Conservation (phyloP, 2,329 filamentous ascomycete genomes). For the Talaromyces sp. region DNA sequence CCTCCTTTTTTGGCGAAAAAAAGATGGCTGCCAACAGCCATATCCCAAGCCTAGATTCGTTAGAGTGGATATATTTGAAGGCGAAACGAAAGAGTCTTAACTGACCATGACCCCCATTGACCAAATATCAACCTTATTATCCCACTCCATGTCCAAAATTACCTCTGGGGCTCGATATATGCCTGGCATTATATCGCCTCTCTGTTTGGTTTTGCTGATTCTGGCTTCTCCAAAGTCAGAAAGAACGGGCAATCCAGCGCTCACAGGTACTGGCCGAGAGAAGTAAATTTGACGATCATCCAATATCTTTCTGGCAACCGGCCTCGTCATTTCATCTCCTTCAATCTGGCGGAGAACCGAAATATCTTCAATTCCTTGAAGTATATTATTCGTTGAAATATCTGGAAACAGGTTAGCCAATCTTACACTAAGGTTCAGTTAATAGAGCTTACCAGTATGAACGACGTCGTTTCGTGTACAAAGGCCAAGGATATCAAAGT, state of each 20-base stretch:
- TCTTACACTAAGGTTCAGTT: neutral
- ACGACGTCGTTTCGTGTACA: slow-evolving; percentile 29
- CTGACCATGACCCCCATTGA: slow-evolving; percentile 32
- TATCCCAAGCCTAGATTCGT: slow-evolving; percentile 22
- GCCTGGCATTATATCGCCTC: slow-evolving; percentile 30
- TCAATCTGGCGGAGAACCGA: slow-evolving; percentile 31
- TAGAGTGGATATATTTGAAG: neutral
- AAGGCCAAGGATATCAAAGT: slow-evolving; percentile 26
- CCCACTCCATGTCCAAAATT: slow-evolving; percentile 35
- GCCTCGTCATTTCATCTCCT: slow-evolving; percentile 28
- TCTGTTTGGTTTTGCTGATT: slow-evolving; percentile 16
- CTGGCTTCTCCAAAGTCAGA: slow-evolving; percentile 34
- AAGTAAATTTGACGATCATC: slow-evolving; percentile 32
- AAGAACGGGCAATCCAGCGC: slow-evolving; percentile 25
- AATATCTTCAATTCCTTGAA: slow-evolving; percentile 30
- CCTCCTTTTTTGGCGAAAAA: slow-evolving; percentile 19
- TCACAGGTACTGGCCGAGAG: slow-evolving; percentile 25
- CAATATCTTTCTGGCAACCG: slow-evolving; percentile 33
- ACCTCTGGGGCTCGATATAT: slow-evolving; percentile 36
- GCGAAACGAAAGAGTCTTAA: neutral
- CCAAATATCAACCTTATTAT: slow-evolving; percentile 36
- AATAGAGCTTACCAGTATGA: slow-evolving; percentile 27
- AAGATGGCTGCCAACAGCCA: slow-evolving; percentile 14
- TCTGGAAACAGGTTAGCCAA: slow-evolving; percentile 21
- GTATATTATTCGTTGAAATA: slow-evolving; percentile 36